A percentile compares a stretch with the other conserved stretches of the same genome.
Conservation (phyloP, 768 basidiomycete genomes). For the Tremella yokohamensis region DNA sequence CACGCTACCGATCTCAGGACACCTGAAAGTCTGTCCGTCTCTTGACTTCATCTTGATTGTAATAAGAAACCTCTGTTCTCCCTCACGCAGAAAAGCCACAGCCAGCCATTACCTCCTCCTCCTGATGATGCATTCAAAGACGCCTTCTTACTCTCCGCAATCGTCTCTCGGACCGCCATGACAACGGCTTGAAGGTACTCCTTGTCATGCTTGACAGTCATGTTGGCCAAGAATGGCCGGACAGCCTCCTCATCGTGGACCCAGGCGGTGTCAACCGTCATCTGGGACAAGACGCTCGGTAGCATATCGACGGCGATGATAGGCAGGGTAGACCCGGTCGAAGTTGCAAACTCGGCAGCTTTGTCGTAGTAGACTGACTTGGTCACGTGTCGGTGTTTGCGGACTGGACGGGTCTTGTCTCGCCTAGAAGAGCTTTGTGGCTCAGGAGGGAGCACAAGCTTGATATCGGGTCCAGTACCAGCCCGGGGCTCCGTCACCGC, state of each 20-base stretch:
- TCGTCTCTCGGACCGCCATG: conserved; percentile 23
- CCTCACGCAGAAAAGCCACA: conserved; percentile 39
- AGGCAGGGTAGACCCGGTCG: conserved; percentile 31
- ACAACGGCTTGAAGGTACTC: conserved; percentile 35
- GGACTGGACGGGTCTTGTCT: conserved; percentile 28
- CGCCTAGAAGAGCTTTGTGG: conserved; percentile 23
- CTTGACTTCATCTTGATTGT: conserved; percentile 16
- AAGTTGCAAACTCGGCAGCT: conserved; percentile 39
- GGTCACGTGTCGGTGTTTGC: conserved; percentile 38
- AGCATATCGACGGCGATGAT: conserved; percentile 46
- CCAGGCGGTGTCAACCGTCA: conserved; percentile 37
- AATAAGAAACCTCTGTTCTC: conserved; percentile 42
- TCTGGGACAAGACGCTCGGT: conserved; percentile 26
- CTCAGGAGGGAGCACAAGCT: conserved; percentile 42
- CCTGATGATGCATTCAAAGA: not conserved
- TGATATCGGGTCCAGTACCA: conserved; percentile 35
- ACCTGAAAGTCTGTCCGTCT: not conserved
- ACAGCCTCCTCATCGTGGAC: conserved; percentile 44
- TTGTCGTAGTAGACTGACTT: conserved; percentile 19
- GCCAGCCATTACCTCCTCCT: conserved; percentile 14
- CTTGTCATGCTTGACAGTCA: conserved; percentile 20
- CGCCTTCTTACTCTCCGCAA: conserved; percentile 9
- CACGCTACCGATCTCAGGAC: not conserved
- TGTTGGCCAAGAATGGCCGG: conserved; percentile 20
- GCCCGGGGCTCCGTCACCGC: conserved; percentile 18